These are phyloP conservation scores for Ophiostoma ips DNA, from an alignment of 2,329 filamentous ascomycete species.

Conservation along the genomic window DNA sequence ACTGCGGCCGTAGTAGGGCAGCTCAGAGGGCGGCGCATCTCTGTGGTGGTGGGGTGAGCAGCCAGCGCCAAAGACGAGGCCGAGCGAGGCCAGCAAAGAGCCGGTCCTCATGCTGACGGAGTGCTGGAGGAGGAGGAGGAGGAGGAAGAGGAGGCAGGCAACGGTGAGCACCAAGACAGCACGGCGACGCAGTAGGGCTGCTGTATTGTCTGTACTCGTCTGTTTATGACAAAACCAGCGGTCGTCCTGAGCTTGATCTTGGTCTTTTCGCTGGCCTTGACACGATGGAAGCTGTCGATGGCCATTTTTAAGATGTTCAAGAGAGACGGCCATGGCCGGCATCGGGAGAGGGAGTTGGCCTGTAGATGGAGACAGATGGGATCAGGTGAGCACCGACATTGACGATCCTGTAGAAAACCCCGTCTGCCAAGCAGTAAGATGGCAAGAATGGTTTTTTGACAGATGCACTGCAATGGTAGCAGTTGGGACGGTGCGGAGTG, in stretches of 20 bases:
- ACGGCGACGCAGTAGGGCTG: not conserved
- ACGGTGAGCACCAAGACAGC: not conserved
- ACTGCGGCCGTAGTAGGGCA: constrained; percentile 23
- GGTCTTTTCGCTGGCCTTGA: too few relatives aligned
- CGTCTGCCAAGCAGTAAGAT: too few relatives aligned
- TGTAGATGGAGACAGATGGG: too few relatives aligned
- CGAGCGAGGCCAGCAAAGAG: not conserved
- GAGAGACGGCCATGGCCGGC: not conserved
- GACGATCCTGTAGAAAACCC: too few relatives aligned
- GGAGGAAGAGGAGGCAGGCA: not conserved
- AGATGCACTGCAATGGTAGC: too few relatives aligned
- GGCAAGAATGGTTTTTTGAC: too few relatives aligned
- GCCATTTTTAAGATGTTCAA: not conserved
- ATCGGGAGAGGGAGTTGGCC: not conserved
- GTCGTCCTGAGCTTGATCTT: too few relatives aligned
- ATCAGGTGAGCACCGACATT: too few relatives aligned
- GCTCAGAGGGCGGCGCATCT: constrained; percentile 12
- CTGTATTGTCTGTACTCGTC: not conserved
- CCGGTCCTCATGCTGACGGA: not conserved
- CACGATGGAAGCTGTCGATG: not conserved
- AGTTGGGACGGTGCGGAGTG: not conserved
- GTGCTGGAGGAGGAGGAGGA: not conserved
- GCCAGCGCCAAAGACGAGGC: not conserved
- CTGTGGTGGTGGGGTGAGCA: not conserved
- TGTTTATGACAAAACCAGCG: too few relatives aligned